Percentiles rank a stretch among this genome's conserved stretches.
These are phyloP conservation scores for Incumbomyces delicatus DNA, from an alignment of 2,329 filamentous ascomycete genomes.

Conservation along the genomic window DNA sequence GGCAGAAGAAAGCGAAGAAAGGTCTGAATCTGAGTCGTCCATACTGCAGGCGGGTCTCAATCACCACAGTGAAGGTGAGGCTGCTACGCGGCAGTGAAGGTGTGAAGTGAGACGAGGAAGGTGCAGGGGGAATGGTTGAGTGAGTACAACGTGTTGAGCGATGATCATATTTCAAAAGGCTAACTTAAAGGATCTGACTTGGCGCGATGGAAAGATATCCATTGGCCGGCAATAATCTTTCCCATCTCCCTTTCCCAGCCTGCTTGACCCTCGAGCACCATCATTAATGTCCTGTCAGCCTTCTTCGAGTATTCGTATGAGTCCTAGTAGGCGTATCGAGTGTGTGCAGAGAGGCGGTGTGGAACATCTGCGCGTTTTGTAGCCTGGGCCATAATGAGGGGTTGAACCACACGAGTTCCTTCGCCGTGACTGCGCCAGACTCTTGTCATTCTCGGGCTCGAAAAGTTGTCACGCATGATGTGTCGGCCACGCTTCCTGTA, in stretches of 20 bases:
- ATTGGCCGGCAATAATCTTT: constrained; percentile 2
- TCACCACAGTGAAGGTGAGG: background rate
- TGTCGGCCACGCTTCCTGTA: too few species aligned
- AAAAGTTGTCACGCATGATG: too few species aligned
- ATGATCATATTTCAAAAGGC: constrained; percentile 4
- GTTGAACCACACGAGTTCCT: background rate
- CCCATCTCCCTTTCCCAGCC: background rate
- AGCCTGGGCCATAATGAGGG: constrained; percentile 2
- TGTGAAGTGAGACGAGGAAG: background rate
- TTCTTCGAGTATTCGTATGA: too few species aligned
- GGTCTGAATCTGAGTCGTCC: constrained; percentile 43
- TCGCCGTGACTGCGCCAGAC: too few species aligned
- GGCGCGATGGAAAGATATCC: constrained; percentile 1
- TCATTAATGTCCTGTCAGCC: background rate
- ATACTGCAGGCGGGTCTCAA: background rate
- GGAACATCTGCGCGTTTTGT: background rate
- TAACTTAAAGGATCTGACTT: constrained; percentile 7
- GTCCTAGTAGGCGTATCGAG: too few species aligned
- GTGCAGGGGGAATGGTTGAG: background rate
- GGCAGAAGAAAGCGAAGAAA: constrained; percentile 49
- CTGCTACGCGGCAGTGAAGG: background rate
- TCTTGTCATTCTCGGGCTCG: too few species aligned
- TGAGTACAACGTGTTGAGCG: background rate
- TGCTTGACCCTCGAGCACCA: background rate
- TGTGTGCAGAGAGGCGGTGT: background rate